Percentiles rank a stretch among this genome's conserved stretches.
Evolutionary conservation across 2,329 filamentous ascomycete species (phyloP).

Genomic region (Penicillium concentricum): DNA sequence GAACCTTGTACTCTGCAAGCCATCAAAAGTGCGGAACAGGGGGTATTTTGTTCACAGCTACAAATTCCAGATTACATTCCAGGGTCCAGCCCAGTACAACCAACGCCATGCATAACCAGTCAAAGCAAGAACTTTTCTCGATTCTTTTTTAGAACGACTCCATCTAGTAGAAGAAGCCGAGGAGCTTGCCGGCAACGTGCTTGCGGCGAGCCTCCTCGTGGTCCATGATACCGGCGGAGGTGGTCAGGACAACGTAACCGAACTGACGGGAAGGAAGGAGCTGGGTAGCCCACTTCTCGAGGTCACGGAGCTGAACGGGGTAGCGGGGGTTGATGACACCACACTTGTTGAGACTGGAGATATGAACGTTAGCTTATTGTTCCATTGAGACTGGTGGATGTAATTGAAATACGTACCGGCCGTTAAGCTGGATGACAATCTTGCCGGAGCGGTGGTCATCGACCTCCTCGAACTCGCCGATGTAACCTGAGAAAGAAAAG

Average conservation of each 20-base stretch:
- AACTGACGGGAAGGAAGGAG: constrained; percentile 99
- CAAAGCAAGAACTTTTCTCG: constrained; percentile 31
- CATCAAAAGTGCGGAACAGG: constrained; percentile 16
- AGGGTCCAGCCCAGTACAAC: constrained; percentile 20
- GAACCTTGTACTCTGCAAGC: constrained; percentile 25
- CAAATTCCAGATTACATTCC: constrained; percentile 26
- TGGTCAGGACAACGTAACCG: constrained; percentile 98
- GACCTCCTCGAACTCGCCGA: constrained; percentile 99
- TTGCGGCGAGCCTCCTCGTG: constrained; percentile 99
- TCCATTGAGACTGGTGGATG: neutral
- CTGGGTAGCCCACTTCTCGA: constrained; percentile 99
- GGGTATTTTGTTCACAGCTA: constrained; percentile 22
- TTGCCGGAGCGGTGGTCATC: constrained; percentile 99
- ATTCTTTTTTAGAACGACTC: constrained; percentile 23
- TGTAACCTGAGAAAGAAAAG: constrained; percentile 70
- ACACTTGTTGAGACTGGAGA: constrained; percentile 80
- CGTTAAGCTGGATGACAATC: constrained; percentile 99
- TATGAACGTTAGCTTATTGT: constrained; percentile 13
- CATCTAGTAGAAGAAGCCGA: constrained; percentile 97
- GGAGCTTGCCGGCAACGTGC: constrained; percentile 99
- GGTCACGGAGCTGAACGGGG: constrained; percentile 95
- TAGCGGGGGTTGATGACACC: constrained; percentile 99
- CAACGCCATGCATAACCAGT: constrained; percentile 23
- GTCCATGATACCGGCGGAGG: constrained; percentile 99
- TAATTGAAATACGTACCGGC: constrained; percentile 57